These are phyloP conservation scores for Ceratocystis albifundus DNA, from an alignment of 2,329 filamentous ascomycete species.

Conservation along the genomic window DNA sequence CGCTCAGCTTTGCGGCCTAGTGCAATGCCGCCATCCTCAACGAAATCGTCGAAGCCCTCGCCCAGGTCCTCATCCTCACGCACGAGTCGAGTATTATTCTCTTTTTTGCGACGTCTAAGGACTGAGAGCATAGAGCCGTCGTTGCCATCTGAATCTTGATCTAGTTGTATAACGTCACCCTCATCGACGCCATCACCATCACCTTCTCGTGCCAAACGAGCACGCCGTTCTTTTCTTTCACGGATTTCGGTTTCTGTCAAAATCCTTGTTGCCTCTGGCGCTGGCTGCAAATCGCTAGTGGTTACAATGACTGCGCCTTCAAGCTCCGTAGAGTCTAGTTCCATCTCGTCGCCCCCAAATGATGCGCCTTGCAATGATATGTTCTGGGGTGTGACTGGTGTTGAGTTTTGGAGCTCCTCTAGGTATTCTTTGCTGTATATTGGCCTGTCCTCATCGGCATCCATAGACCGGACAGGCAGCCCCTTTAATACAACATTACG, in stretches of 20 bases:
- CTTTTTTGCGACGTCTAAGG: conserved; percentile 38
- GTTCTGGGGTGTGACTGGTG: conserved; percentile 67
- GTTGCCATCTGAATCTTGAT: conserved; percentile 37
- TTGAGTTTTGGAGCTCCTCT: conserved; percentile 73
- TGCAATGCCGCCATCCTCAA: conserved; percentile 70
- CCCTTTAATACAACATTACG: conserved; percentile 39
- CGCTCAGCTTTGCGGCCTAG: conserved; percentile 69
- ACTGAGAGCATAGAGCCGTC: conserved; percentile 17
- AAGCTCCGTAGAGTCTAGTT: conserved; percentile 48
- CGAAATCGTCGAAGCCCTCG: conserved; percentile 86
- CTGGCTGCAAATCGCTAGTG: conserved; percentile 29
- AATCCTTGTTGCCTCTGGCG: conserved; percentile 41
- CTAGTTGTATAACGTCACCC: conserved; percentile 46
- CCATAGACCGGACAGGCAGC: conserved; percentile 46
- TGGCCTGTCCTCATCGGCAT: conserved; percentile 56
- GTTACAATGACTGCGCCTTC: conserved; percentile 56
- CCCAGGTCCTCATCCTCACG: conserved; percentile 83
- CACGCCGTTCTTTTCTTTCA: conserved; percentile 80
- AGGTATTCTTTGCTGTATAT: conserved; percentile 80
- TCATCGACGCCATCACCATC: conserved; percentile 39
- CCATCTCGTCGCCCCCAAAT: conserved; percentile 38
- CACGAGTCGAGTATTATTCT: conserved; percentile 61
- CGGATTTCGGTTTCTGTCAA: conserved; percentile 74
- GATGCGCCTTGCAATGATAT: conserved; percentile 37
- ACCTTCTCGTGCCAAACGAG: conserved; percentile 60